phyloP scores from a whole-genome alignment of 1,284 basidiomycete species.

The Cystobasidiaceae sp. region DNA sequence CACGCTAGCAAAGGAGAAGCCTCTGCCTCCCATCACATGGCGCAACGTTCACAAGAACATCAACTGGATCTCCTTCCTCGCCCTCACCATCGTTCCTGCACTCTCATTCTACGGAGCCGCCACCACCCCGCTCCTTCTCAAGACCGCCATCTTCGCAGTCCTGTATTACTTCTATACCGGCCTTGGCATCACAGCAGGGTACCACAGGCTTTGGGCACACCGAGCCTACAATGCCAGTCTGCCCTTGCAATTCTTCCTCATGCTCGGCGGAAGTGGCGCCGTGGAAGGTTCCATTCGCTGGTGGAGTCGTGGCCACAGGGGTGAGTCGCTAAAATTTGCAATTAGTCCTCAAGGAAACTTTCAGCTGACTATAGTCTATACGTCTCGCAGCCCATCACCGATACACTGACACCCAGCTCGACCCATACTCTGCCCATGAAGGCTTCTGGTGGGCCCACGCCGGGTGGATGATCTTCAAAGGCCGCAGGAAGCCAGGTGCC shows the following conservation, averaged over 20 bases:
- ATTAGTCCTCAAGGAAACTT: neutral
- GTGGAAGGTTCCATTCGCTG: conserved; percentile 87
- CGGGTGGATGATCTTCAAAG: conserved; percentile 91
- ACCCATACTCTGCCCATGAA: conserved; percentile 85
- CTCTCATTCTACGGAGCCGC: conserved; percentile 64
- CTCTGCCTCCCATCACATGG: conserved; percentile 70
- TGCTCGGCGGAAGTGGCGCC: conserved; percentile 73
- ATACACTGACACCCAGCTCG: conserved; percentile 91
- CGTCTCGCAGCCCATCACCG: conserved; percentile 21
- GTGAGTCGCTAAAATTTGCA: neutral
- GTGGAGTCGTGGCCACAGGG: conserved; percentile 92
- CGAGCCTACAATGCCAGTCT: conserved; percentile 80
- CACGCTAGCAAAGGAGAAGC: conserved; percentile 66
- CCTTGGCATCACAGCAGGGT: conserved; percentile 67
- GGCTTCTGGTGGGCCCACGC: conserved; percentile 71
- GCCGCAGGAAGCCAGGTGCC: conserved; percentile 75
- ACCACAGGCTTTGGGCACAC: conserved; percentile 90
- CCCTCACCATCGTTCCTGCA: conserved; percentile 66
- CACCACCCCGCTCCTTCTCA: conserved; percentile 58
- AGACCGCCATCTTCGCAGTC: conserved; percentile 62
- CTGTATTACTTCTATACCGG: conserved; percentile 71
- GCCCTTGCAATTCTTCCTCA: conserved; percentile 71
- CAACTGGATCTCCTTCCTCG: conserved; percentile 67
- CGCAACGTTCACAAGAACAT: conserved; percentile 64
- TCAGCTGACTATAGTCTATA: neutral